Conservation (phyloP, 176 grass and related monocot genomes). For the Rhynchospora breviuscula region DNA sequence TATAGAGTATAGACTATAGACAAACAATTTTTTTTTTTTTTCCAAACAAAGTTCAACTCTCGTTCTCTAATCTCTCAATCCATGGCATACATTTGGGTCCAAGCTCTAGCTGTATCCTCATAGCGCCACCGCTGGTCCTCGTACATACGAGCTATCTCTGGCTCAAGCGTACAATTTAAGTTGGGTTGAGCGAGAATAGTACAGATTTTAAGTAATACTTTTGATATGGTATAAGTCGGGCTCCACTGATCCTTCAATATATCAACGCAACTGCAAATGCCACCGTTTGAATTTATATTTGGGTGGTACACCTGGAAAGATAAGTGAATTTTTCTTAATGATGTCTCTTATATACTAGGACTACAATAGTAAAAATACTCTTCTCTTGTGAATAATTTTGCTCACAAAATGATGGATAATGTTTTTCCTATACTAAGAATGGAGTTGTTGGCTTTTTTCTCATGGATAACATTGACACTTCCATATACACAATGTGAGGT, state of each 20-base stretch:
- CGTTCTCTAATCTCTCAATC: neutral
- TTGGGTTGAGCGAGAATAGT: slow-evolving; percentile 31
- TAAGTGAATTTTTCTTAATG: neutral
- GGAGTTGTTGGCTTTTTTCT: neutral
- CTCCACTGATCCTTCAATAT: slow-evolving; percentile 43
- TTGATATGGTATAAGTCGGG: slow-evolving; percentile 38
- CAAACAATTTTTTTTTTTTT: neutral
- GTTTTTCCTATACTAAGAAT: neutral
- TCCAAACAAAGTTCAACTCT: neutral
- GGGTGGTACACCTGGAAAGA: slow-evolving; percentile 37
- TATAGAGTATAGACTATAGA: no score
- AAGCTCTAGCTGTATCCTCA: slow-evolving; percentile 32
- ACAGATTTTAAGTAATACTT: slow-evolving; percentile 33
- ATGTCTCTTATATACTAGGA: neutral
- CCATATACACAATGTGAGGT: neutral
- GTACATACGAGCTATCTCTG: slow-evolving; percentile 36
- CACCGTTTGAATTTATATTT: slow-evolving; percentile 39
- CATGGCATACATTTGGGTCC: slow-evolving; percentile 39
- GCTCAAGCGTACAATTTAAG: slow-evolving; percentile 30
- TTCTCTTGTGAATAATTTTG: neutral
- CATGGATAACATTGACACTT: neutral
- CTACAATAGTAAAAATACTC: neutral
- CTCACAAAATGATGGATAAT: neutral
- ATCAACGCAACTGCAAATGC: slow-evolving; percentile 32
- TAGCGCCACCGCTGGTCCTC: slow-evolving; percentile 28